Base-by-base conservation (phyloP, 2,329 filamentous ascomycete species). In the Anthostomella pinea region DNA sequence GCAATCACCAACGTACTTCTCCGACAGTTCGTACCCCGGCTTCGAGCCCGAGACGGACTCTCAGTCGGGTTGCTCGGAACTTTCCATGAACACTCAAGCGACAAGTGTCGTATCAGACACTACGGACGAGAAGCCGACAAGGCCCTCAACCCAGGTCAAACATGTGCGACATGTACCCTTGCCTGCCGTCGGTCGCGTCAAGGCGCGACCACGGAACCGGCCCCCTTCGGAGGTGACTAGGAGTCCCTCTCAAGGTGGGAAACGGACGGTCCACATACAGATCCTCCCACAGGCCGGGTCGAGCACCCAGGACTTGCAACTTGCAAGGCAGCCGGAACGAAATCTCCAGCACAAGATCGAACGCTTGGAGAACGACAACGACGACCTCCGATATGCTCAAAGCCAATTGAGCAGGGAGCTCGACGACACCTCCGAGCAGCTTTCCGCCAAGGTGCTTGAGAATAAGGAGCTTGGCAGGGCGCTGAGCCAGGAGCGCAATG, bases 1-100 rank as follows among this genome's bases (percentile, higher is more conserved):
- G 38, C 45, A 45, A 17, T 57, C 54, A 26, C 53, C 55, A 2
- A 48, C 46, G 20, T 57, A 55, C 38, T 43, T 47, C 28, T 57
- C 53, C 8, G 56, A 59, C 19, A 54, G 46, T 39, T 48, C 46
- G 23, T 56, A 48, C 21, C 41, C 35, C 26, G 53, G 43, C 30
- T 57, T 48, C 35, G 56, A 63, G 19, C 45, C 48, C 4, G 60
- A 64, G 35, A 63, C 61, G 8, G 62, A 65, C 38, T 59, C 62
- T 14, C 57, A 60, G 32, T 63, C 60, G 6, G 54, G 53, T 8
- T 58, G 56, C 0, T 65, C 63, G 0, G 61, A 63, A 16, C 54
- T 65, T 21, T 65, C 63, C 6, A 44, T 57, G 31, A 65, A 57
- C 43, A 66, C 63, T 3, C 53, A 65, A 31, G 63, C 63, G 20